Base-by-base conservation (phyloP, 441 rosid species). In the California macrophylla region DNA sequence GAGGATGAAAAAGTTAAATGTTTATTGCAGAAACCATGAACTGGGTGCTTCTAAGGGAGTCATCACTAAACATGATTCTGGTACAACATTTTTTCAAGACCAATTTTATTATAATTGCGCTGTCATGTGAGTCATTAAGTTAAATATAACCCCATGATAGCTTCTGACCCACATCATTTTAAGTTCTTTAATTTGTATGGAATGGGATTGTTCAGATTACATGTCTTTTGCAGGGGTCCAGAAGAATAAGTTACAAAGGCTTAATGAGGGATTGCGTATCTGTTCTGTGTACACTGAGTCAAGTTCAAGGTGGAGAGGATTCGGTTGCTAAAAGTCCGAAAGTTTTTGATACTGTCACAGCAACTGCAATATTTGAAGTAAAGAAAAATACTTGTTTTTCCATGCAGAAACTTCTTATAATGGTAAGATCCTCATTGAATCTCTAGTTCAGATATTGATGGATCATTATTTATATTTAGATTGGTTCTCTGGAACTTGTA, bases 31-130 rank as follows among this genome's bases (percentile, higher is more conserved):
- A 90, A 76, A 85, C 89, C 66, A 77, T 66, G 85, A 83, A 90
- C 71, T 87, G 98, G 97, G 79, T 71, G 58, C 34, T 82, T 64
- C 54, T 89, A 73, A 84, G 87, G 83, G 92, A 87, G 76, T 87
- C 91, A 54, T 79, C 76, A 64, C 86, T 86, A 72, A 85, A 82
- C 78, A 75, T 82, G 77, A 90, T 92, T 70, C 83, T 94, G 95
- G 98, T 94, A 83, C 65, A 26, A 30, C 32, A 13, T 38, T 45
- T 63, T 38, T 28, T 70, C 69, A 66, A 38, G 61, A 34, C 28
- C 3, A 40, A 8, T 65, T 25, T 10, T 38, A 16, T 23, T 56
- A 40, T 34, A 71, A 23, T 56, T 65, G 1, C 71, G n/a, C 29
- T 8, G 54, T 13, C 18, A 9, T 30, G 12, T 67, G 56, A 68